Evolutionary conservation across 2,329 filamentous ascomycete species (phyloP).

Genomic region (Sarocladium oryzae): DNA sequence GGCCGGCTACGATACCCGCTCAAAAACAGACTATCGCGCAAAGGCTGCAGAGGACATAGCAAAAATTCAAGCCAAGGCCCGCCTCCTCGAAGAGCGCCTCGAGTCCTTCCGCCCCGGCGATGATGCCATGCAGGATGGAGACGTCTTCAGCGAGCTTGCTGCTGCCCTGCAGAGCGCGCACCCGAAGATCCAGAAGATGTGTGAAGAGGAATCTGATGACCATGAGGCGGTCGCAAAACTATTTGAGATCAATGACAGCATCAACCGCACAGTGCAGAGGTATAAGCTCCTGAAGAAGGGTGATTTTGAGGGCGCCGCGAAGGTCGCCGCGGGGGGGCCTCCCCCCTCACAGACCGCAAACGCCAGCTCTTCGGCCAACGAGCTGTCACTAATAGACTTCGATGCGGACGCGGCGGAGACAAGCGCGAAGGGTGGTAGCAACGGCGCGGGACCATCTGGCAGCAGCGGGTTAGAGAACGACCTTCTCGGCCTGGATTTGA

Average conservation of each 20-base stretch:
- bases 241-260: conserved; percentile 97
- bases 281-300: conserved; percentile 97
- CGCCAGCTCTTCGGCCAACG: conserved; percentile 49
- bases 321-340: conserved; percentile 73
- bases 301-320: conserved; percentile 75
- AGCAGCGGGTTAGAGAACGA: conserved; percentile 78
- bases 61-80: conserved; percentile 93
- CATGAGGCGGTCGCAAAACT: conserved; percentile 92
- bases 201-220: conserved; percentile 96
- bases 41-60: conserved; percentile 94
- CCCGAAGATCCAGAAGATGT: conserved; percentile 99
- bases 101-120: conserved; percentile 79
- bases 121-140: conserved; percentile 56
- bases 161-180: conserved; percentile 86
- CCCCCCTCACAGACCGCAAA: conserved; percentile 47
- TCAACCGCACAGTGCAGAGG: conserved; percentile 90
- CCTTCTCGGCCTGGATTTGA: conserved; percentile 79
- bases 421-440: conserved; percentile 38
- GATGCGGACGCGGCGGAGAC: conserved; percentile 57
- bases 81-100: conserved; percentile 84
- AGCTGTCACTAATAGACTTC: conserved; percentile 92
- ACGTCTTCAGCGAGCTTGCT: conserved; percentile 77
- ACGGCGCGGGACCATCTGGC: conserved; percentile 33
- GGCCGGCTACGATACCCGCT: conserved; percentile 92
- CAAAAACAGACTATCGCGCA: conserved; percentile 95